phyloP scores from a whole-genome alignment of 805 yeast species.

The Candida koratica region DNA sequence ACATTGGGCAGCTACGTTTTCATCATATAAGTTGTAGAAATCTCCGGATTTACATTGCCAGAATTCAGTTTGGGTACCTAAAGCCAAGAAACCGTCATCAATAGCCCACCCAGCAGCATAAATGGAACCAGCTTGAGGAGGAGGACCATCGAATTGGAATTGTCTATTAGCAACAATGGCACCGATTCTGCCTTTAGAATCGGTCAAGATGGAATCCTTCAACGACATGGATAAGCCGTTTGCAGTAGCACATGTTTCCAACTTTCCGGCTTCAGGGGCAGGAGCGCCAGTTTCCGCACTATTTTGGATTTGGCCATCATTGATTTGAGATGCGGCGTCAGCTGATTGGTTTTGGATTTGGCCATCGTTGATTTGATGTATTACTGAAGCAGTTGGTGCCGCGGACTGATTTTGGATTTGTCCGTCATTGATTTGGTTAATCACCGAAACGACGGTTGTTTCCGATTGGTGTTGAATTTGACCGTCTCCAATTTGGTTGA shows the following conservation, averaged over 20 bases:
- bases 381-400: slow-evolving; percentile 21
- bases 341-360: slow-evolving; percentile 44
- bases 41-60: slow-evolving; percentile 73
- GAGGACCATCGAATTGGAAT: slow-evolving; percentile 73
- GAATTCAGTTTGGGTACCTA: slow-evolving; percentile 59
- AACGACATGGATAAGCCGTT: slow-evolving; percentile 56
- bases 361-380: slow-evolving; percentile 42
- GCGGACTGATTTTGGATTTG: slow-evolving; percentile 52
- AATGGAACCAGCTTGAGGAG: slow-evolving; percentile 74
- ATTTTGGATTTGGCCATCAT: slow-evolving; percentile 47
- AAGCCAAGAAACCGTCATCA: slow-evolving; percentile 44
- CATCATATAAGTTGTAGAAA: slow-evolving; percentile 75
- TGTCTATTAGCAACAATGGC: slow-evolving; percentile 79
- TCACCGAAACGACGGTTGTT: slow-evolving; percentile 34
- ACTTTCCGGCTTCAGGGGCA: slow-evolving; percentile 29
- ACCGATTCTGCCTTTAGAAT: slow-evolving; percentile 64
- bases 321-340: slow-evolving; percentile 27
- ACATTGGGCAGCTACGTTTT: slow-evolving; percentile 24
- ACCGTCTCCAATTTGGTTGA: slow-evolving; percentile 44
- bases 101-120: slow-evolving; percentile 62
- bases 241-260: slow-evolving; percentile 39
- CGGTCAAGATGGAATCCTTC: slow-evolving; percentile 49
- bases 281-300: slow-evolving; percentile 34
- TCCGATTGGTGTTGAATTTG: slow-evolving; percentile 46
- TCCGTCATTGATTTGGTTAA: slow-evolving; percentile 33